Evolutionary conservation across 148 eudicot species (phyloP).

Genomic region (Amaranthus hypochondriacus): DNA sequence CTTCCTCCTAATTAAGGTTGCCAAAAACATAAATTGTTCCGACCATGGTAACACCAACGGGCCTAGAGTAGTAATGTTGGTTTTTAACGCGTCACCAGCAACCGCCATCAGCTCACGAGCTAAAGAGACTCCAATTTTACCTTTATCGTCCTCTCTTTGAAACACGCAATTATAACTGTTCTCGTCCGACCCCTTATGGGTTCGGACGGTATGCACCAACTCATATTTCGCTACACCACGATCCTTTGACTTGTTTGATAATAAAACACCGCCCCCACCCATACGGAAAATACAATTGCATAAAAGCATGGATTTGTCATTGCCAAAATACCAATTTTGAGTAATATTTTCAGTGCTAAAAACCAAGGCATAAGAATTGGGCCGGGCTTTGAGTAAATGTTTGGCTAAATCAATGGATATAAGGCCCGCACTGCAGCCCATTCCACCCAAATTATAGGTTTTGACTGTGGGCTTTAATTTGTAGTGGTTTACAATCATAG

Average conservation of each 20-base stretch:
- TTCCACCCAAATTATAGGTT: conserved; percentile 64
- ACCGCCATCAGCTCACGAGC: conserved; percentile 80
- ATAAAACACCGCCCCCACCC: conserved; percentile 77
- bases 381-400: conserved; percentile 51
- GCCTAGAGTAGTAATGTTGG: conserved; percentile 75
- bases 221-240: conserved; percentile 52
- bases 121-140: conserved; percentile 53
- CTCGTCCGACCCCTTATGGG: conserved; percentile 71
- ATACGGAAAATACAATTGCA: conserved; percentile 77
- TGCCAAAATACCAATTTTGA: conserved; percentile 76
- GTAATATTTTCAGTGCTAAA: conserved; percentile 75
- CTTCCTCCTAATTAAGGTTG: conserved; percentile 54
- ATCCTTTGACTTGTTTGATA: conserved; percentile 54
- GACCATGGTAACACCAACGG: conserved; percentile 67
- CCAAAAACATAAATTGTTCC: conserved; percentile 62
- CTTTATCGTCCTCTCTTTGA: conserved; percentile 63
- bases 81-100: conserved; percentile 77
- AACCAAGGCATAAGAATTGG: conserved; percentile 54
- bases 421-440: conserved; percentile 84
- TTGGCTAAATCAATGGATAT: conserved; percentile 74
- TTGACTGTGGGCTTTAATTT: conserved; percentile 56
- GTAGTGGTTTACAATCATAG: conserved; percentile 85
- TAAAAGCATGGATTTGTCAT: conserved; percentile 71
- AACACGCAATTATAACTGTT: conserved; percentile 65
- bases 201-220: conserved; percentile 68